Base-by-base conservation (phyloP, 768 basidiomycete species). In the Tylopilus rubrobrunneus region DNA sequence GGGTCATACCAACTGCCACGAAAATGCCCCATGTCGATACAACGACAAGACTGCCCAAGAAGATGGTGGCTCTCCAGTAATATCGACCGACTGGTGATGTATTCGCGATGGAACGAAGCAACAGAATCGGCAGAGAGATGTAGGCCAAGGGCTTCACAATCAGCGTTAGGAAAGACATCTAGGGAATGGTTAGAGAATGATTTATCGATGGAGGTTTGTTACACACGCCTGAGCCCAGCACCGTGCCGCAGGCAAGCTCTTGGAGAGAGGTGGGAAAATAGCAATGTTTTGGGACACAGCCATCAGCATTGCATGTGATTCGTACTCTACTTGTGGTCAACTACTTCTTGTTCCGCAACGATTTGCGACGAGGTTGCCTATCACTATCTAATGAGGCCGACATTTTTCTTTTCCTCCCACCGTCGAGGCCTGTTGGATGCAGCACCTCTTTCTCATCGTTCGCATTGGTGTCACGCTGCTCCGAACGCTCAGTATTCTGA, bases 61-160 rank as follows among this genome's bases (percentile, higher is more conserved):
- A 97, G 41, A 88, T 58, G n/a, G 78, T 77, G 41, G 85, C 66
- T 55, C 87, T 84, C 61, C 87, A 79, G 71, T 88, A 90, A 69
- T 89, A 92, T 55, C 84, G 78, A 21, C 78, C 81, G 41, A 74
- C 65, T 21, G 84, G 79, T 2, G 83, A 84, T 5, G 73, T 67
- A 34, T 77, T 73, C 9, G 86, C 76, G 53, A 87, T 72, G 41
- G 80, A 78, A 44, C 83, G 82, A 34, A 87, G 74, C 45, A 89
- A 68, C 61, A 90, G 72, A 56, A 84, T 63, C 1, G 90, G 90
- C 31, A 92, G 76, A 28, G 89, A 89, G 55, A 88, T 61, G 65
- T 92, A 92, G 45, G 85, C 89, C 49, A 91, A 70, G 5, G 89
- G 84, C 67, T 82, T 86, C 68, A 89, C 67, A 54, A 89, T 54